A percentile compares a stretch with the other conserved stretches of the same genome.
phyloP scores from a whole-genome alignment of 768 basidiomycete species.

The Mycena pura region DNA sequence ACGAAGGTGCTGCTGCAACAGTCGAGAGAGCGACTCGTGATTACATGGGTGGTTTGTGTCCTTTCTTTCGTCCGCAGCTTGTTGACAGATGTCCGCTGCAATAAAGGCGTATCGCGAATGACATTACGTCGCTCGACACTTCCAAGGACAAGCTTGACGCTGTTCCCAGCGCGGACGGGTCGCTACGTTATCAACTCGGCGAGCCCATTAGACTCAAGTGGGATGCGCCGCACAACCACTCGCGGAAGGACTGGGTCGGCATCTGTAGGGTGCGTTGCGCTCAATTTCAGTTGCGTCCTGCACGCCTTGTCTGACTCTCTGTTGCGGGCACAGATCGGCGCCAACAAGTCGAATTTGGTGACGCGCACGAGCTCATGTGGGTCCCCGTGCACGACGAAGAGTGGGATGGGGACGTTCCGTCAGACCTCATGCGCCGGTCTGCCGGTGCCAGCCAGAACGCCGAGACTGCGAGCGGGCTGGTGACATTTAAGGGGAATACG shows the following conservation, averaged over 20 bases:
- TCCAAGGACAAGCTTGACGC: slow-evolving; percentile 78
- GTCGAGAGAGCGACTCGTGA: slow-evolving; percentile 87
- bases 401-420: slow-evolving; percentile 88
- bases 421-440: slow-evolving; percentile 50
- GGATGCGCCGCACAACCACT: slow-evolving; percentile 87
- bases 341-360: slow-evolving; percentile 82
- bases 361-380: slow-evolving; percentile 94
- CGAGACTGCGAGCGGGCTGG: slow-evolving; percentile 63
- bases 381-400: slow-evolving; percentile 89
- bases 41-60: slow-evolving; percentile 77
- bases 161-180: slow-evolving; percentile 57
- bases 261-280: slow-evolving; percentile 71
- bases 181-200: slow-evolving; percentile 82
- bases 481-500: slow-evolving; percentile 78
- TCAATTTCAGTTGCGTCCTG: too few relatives aligned
- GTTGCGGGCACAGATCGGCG: slow-evolving; percentile 66
- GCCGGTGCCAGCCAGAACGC: slow-evolving; percentile 36
- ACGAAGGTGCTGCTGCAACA: slow-evolving; percentile 92
- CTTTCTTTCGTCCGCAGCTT: slow-evolving; percentile 1
- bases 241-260: slow-evolving; percentile 95
- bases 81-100: slow-evolving; percentile 4
- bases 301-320: slow-evolving; percentile 1
- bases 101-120: slow-evolving; percentile 78
- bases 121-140: slow-evolving; percentile 81
- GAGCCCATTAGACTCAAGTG: slow-evolving; percentile 88